phyloP scores from a whole-genome alignment of 768 basidiomycete genomes.

The Clathrus columnatus region DNA sequence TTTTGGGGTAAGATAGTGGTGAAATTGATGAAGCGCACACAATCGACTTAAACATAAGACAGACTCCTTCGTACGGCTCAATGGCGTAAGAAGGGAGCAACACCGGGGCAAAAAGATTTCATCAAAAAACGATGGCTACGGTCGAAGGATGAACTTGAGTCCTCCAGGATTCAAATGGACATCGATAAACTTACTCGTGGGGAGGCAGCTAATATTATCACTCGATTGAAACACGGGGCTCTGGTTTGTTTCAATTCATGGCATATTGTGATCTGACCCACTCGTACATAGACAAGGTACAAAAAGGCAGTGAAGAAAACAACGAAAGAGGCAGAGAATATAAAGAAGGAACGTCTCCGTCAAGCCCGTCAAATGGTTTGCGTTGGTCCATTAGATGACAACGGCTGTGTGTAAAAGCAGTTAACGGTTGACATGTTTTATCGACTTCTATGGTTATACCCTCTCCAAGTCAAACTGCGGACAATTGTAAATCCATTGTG shows the following conservation, averaged over 20 bases:
- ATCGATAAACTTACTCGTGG: constrained; percentile 58
- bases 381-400: constrained; percentile 53
- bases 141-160: constrained; percentile 15
- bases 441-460: too few species aligned
- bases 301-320: constrained; percentile 40
- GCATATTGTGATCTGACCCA: neutral
- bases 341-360: constrained; percentile 42
- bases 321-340: constrained; percentile 26
- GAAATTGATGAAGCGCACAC: constrained; percentile 6
- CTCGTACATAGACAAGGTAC: constrained; percentile 38
- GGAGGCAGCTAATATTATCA: constrained; percentile 70
- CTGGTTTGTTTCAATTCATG: constrained; percentile 33
- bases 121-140: constrained; percentile 43
- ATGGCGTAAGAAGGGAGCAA: constrained; percentile 59
- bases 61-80: constrained; percentile 55
- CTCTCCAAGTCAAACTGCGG: too few species aligned
- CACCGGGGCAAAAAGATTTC: constrained; percentile 49
- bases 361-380: constrained; percentile 45
- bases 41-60: neutral
- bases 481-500: too few species aligned
- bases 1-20: constrained; percentile 34
- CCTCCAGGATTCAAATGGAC: constrained; percentile 20
- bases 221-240: constrained; percentile 69
- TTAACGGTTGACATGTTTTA: too few species aligned
- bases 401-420: constrained; percentile 11